A percentile compares a stretch with the other conserved stretches of the same genome.
These are phyloP conservation scores for Perkinsus chesapeaki DNA, from an alignment of 169 alveolate genomes.

Conservation along the genomic window DNA sequence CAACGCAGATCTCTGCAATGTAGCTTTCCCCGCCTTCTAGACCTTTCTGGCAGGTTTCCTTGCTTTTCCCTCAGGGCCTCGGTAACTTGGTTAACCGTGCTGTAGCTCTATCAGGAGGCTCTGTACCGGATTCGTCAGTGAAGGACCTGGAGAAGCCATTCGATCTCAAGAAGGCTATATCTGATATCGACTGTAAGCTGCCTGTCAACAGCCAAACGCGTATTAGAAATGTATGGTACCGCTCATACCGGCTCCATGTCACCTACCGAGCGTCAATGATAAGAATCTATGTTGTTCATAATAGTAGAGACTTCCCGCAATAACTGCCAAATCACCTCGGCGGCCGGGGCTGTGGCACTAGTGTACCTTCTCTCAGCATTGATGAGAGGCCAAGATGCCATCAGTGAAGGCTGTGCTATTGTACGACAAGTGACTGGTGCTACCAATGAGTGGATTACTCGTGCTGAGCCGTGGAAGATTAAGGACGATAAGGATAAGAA, in stretches of 20 bases:
- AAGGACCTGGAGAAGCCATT: conserved; percentile 51
- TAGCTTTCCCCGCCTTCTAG: not conserved
- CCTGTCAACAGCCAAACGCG: not conserved
- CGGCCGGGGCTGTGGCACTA: not conserved
- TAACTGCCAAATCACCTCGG: not conserved
- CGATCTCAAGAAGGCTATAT: conserved; percentile 43
- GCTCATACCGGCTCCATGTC: too few species aligned
- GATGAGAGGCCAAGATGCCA: not conserved
- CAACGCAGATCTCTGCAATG: not conserved
- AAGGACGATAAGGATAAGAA: not conserved
- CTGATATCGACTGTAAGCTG: conserved; percentile 26
- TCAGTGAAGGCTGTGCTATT: conserved; percentile 53
- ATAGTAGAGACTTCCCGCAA: not conserved
- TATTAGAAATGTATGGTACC: too few species aligned
- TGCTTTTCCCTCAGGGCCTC: conserved; percentile 18
- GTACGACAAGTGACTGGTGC: conserved; percentile 55
- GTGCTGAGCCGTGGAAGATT: conserved; percentile 71
- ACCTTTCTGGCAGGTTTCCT: not conserved
- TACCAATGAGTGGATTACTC: conserved; percentile 69
- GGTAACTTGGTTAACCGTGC: conserved; percentile 60
- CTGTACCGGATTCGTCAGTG: conserved; percentile 13
- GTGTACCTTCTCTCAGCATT: not conserved
- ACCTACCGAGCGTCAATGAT: too few species aligned
- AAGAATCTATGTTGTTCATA: too few species aligned
- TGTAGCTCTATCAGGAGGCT: conserved; percentile 32